phyloP scores from a whole-genome alignment of 768 basidiomycete species.

The Termitomyces sp. region DNA sequence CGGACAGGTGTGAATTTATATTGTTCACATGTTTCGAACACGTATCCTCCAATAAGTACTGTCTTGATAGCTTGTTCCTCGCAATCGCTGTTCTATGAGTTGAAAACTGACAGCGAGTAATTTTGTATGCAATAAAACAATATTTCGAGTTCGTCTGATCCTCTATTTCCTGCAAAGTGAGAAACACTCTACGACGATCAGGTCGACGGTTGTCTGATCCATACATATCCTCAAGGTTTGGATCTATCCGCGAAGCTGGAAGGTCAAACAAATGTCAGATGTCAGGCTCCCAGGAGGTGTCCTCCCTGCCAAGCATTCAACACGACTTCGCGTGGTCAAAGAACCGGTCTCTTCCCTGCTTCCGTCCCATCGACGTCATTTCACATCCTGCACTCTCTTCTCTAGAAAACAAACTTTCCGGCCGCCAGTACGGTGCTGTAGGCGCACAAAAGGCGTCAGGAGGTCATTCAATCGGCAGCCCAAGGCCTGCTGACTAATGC shows the following conservation, averaged over 20 bases:
- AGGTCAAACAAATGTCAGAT: not conserved
- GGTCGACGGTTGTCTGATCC: not conserved
- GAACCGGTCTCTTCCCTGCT: not conserved
- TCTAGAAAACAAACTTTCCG: not conserved
- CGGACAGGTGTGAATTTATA: not conserved
- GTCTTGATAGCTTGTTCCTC: not conserved
- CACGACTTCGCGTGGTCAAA: not conserved
- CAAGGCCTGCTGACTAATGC: constrained; percentile 10
- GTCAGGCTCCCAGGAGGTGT: not conserved
- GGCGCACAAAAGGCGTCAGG: not conserved
- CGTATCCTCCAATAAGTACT: not conserved
- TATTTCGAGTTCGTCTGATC: too few relatives aligned
- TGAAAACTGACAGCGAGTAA: too few relatives aligned
- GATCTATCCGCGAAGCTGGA: not conserved
- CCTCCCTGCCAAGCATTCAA: constrained; percentile 3
- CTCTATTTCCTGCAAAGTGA: too few relatives aligned
- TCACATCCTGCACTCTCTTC: not conserved
- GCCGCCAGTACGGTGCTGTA: not conserved
- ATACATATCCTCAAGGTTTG: not conserved
- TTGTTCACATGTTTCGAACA: not conserved
- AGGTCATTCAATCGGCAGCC: not conserved
- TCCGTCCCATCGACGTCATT: constrained; percentile 2
- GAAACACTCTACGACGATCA: not conserved
- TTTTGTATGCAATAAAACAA: too few relatives aligned
- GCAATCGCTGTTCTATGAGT: too few relatives aligned